phyloP scores from a whole-genome alignment of 2,329 filamentous ascomycete genomes.

The Ilyonectria robusta region DNA sequence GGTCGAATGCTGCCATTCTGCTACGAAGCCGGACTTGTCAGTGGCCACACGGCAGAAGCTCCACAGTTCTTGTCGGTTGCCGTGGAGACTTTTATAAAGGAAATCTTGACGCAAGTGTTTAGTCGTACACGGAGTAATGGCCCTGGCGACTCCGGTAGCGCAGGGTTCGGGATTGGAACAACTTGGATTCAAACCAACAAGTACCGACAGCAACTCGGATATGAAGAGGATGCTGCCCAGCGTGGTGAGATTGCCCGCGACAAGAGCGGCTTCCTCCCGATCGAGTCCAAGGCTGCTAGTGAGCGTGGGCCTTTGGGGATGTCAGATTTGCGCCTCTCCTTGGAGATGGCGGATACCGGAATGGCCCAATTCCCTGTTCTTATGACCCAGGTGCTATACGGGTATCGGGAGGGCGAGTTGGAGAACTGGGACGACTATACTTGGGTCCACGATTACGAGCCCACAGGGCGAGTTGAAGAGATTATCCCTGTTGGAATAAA shows the following conservation, averaged over 20 bases:
- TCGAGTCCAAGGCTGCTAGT: constrained; percentile 83
- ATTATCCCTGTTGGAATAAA: constrained; percentile 52
- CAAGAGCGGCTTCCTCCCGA: constrained; percentile 82
- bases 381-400: constrained; percentile 77
- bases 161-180: constrained; percentile 75
- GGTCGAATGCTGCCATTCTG: constrained; percentile 78
- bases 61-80: constrained; percentile 76
- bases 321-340: constrained; percentile 81
- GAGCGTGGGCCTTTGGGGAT: constrained; percentile 81
- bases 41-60: constrained; percentile 72
- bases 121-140: constrained; percentile 76
- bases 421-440: constrained; percentile 76
- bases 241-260: constrained; percentile 83
- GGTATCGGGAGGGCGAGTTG: constrained; percentile 82
- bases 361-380: constrained; percentile 85
- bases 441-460: constrained; percentile 60
- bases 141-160: constrained; percentile 72
- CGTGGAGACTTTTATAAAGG: constrained; percentile 77
- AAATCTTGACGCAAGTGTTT: constrained; percentile 74
- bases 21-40: constrained; percentile 74
- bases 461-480: constrained; percentile 43
- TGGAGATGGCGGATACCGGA: constrained; percentile 82
- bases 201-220: constrained; percentile 81
- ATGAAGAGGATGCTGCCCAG: constrained; percentile 80
- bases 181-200: constrained; percentile 84